Evolutionary conservation across 2,329 filamentous ascomycete genomes (phyloP).

Genomic region (Neofusicoccum cordaticola): DNA sequence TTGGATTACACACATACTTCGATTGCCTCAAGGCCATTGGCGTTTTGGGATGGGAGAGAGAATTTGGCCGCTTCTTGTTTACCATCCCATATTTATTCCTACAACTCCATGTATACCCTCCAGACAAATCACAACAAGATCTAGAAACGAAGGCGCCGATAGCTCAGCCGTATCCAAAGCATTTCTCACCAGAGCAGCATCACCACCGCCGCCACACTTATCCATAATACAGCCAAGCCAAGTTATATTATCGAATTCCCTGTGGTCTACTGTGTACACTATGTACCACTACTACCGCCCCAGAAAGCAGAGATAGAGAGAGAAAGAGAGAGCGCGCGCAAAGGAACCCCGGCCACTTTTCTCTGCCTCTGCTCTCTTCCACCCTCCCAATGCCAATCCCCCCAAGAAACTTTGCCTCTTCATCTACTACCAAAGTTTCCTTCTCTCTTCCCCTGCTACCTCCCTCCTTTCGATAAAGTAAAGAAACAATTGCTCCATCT

Average conservation of each 20-base stretch:
- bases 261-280: conserved; percentile 11
- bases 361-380: background rate
- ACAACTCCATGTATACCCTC: too few relatives aligned
- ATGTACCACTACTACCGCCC: background rate
- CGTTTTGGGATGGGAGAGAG: too few relatives aligned
- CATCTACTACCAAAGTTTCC: background rate
- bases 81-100: too few relatives aligned
- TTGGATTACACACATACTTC: too few relatives aligned
- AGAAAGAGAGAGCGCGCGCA: background rate
- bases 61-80: too few relatives aligned
- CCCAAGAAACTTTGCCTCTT: background rate
- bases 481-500: background rate
- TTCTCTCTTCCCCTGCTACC: background rate
- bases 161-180: too few relatives aligned
- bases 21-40: too few relatives aligned
- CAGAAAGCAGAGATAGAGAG: background rate
- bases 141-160: too few relatives aligned
- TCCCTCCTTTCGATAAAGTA: background rate
- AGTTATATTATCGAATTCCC: conserved; percentile 7
- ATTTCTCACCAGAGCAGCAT: too few relatives aligned
- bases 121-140: too few relatives aligned
- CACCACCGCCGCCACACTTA: background rate
- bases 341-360: background rate
- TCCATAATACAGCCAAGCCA: background rate
- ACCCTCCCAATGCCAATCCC: background rate